Percentiles rank a stretch among this genome's conserved stretches.
These are phyloP conservation scores for Prunus mume DNA, from an alignment of 306 rosid species.

Conservation along the genomic window DNA sequence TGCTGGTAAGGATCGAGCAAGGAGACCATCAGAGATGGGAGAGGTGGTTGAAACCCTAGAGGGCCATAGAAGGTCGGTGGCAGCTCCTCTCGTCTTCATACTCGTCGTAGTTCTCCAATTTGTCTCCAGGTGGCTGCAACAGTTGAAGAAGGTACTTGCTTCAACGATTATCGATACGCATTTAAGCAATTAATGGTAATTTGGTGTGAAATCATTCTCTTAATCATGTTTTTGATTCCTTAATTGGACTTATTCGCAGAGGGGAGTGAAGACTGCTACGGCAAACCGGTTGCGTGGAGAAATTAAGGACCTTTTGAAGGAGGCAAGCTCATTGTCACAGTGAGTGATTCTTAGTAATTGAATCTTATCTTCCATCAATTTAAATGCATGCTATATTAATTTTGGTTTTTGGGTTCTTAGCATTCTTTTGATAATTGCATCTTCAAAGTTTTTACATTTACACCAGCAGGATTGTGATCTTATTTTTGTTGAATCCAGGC, in stretches of 20 bases:
- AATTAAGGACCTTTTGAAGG: slow-evolving; percentile 67
- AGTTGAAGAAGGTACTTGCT: not conserved
- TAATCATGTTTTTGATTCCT: not conserved
- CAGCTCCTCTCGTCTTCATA: slow-evolving; percentile 57
- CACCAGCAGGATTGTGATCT: not conserved
- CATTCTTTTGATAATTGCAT: not conserved
- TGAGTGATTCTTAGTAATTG: slow-evolving; percentile 28
- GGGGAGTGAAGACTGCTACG: slow-evolving; percentile 37
- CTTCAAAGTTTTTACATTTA: not conserved
- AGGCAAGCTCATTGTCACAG: slow-evolving; percentile 80
- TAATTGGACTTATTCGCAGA: slow-evolving; percentile 22
- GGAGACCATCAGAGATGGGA: slow-evolving; percentile 14
- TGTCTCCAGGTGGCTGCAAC: too few species aligned
- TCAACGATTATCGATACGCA: not conserved
- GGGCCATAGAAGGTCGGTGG: slow-evolving; percentile 42
- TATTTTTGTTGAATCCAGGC: slow-evolving; percentile 45
- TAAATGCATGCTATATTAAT: not conserved
- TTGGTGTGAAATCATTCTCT: not conserved
- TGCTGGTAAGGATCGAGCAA: not conserved
- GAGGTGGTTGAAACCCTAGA: slow-evolving; percentile 32
- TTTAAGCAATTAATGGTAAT: not conserved
- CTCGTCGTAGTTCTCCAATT: slow-evolving; percentile 57
- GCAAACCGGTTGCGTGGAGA: slow-evolving; percentile 49
- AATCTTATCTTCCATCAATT: not conserved
- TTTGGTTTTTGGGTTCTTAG: not conserved